Conservation (phyloP, 73 alveolate genomes). For the Paramecium caudatum region DNA sequence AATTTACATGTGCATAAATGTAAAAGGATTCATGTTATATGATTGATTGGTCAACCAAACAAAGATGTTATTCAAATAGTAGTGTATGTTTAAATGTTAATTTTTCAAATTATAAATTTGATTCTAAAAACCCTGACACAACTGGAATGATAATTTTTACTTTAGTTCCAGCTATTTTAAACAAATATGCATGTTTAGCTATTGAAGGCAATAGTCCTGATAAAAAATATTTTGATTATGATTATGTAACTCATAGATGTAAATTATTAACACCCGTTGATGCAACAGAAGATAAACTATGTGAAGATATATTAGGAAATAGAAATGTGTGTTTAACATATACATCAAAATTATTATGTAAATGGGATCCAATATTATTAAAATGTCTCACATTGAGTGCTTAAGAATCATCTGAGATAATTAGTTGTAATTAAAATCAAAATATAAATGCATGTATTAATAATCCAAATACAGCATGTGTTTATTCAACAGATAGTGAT, state of each 20-base stretch:
- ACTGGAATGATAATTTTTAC: no score
- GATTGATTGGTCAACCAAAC: conserved; percentile 41
- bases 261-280: background rate
- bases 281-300: background rate
- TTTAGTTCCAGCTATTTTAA: background rate
- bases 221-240: conserved; percentile 10
- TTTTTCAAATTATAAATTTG: background rate
- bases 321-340: background rate
- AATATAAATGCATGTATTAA: background rate
- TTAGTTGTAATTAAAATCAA: background rate
- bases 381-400: background rate
- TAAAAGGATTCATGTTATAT: background rate
- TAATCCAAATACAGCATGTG: background rate
- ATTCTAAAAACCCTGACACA: no score
- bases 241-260: background rate
- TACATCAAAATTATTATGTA: background rate
- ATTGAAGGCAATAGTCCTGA: background rate
- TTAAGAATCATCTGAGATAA: background rate
- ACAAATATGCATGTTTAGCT: conserved; percentile 17
- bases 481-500: background rate
- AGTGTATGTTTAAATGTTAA: background rate
- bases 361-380: conserved; percentile 44
- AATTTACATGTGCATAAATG: conserved; percentile 26
- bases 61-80: conserved; percentile 20
- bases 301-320: background rate